Base-by-base conservation (phyloP, 225 moss, liverwort and hornwort species). In the Asterella californica region DNA sequence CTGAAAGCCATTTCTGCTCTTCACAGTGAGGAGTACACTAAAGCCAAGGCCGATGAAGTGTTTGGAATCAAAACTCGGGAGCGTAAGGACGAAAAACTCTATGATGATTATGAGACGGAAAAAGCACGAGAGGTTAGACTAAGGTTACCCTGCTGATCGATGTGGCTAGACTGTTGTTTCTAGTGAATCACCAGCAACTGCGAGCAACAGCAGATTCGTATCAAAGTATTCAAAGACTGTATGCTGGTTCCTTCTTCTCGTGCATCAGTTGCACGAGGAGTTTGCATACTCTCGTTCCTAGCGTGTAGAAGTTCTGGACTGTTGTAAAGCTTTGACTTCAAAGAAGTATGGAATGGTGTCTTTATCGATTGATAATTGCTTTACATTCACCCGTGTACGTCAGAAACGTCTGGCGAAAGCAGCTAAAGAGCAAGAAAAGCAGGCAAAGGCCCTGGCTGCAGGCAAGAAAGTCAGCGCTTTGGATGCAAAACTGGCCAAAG, bases 341-440 rank as follows among this genome's bases (percentile, higher is more conserved):
- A 24, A 61, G 45, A 68, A 61, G 47, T 32, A 36, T 15, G 62
- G 27, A 47, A 34, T n/a, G 34, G 34, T 50, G 38, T 45, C 5
- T 33, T 61, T 61, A 27, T 0, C 38, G 42, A 36, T 70, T 70
- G 36, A 21, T 29, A n/a, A 29, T 45, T 14, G 19, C 8, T 15
- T 25, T 74, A 5, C 38, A 29, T 48, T 30, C 24, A 8, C 75
- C 62, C 55, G 73, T 83, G 73, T 60, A 54, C 33, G 34, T 63
- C 80, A 97, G 96, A 97, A 91, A 92, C 94, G 96, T 72, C 90
- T 94, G 89, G 93, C 90, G 55, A 94, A 94, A 77, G 91, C 94
- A 84, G 96, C 94, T 66, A 92, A 92, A 72, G 93, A 94, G 47
- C 96, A 94, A 87, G 93, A 93, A 82, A 94, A 93, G 89, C 93